phyloP scores from a whole-genome alignment of 208 protist species.

The Naegleria gruberi region DNA sequence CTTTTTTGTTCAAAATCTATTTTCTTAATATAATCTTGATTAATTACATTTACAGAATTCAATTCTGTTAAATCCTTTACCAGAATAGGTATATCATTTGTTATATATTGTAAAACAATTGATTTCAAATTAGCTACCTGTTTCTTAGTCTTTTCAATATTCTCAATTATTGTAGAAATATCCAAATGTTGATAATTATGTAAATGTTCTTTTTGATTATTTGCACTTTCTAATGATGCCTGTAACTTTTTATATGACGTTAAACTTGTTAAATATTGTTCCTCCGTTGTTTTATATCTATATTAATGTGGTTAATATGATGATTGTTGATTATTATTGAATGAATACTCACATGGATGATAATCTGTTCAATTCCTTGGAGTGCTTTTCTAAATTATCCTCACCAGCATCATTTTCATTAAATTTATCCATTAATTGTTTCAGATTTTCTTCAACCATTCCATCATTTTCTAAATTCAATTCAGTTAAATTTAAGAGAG shows the following conservation, averaged over 20 bases:
- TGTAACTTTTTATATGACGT: neutral
- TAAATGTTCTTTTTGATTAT: neutral
- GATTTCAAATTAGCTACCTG: neutral
- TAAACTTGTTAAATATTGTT: neutral
- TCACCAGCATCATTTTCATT: neutral
- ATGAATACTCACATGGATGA: neutral
- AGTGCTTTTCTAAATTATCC: neutral
- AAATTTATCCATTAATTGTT: neutral
- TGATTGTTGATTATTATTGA: neutral
- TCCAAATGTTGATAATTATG: neutral
- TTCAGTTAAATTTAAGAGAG: too few relatives aligned
- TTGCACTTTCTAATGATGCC: neutral
- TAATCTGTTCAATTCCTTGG: neutral
- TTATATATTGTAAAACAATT: neutral
- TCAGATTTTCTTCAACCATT: neutral
- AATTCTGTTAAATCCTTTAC: neutral
- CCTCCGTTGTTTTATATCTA: neutral
- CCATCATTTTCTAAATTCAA: neutral
- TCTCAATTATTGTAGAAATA: neutral
- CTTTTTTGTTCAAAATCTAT: neutral
- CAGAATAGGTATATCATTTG: neutral
- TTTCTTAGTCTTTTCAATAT: neutral
- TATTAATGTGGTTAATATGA: neutral
- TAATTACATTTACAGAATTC: neutral
- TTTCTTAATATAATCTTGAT: neutral